Base-by-base conservation (phyloP, 148 eudicot species). In the Linanthus parryae region DNA sequence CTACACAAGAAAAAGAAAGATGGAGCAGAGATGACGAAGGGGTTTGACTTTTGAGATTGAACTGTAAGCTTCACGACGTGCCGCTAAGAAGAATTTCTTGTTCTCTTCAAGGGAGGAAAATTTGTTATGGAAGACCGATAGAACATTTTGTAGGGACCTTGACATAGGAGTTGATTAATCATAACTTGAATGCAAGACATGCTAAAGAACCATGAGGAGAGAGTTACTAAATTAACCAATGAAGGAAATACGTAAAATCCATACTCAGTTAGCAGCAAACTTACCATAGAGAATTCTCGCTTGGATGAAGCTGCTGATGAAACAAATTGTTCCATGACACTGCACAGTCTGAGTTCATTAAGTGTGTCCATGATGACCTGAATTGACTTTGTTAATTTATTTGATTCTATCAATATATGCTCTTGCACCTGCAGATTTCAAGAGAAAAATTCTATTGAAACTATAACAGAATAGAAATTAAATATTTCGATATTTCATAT, bases 291-390 rank as follows among this genome's bases (percentile, higher is more conserved):
- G 57, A 34, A 54, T 54, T 76, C 89, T 34, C 56, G 82, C 57
- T 78, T 80, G 43, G 59, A 54, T 20, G 83, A 52, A 39, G 38
- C 46, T 28, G 65, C 41, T 50, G 78, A 68, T n/a, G 76, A 67
- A 46, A 63, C 45, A 58, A 62, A 60, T 67, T 73, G 80, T 62
- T 82, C 96, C 75, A 75, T 44, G 23, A 79, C 79, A 72, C 84
- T 68, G 65, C 85, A 76, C 37, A 81, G 63, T 15, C 99, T 81
- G 63, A 92, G 83, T 73, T 82, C 91, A 72, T 92, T 92, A 34
- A 92, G 82, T 60, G 85, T 82, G 65, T 77, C 73, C 75, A 92
- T 59, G 61, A 76, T 71, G 48, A 78, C 77, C 52, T 88, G 84
- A 71, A 80, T 70, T 11, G 99, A 84, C 72, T 84, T 88, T 26